Conservation (phyloP, 2,329 filamentous ascomycete species). For the Blastomyces gilchristii region DNA sequence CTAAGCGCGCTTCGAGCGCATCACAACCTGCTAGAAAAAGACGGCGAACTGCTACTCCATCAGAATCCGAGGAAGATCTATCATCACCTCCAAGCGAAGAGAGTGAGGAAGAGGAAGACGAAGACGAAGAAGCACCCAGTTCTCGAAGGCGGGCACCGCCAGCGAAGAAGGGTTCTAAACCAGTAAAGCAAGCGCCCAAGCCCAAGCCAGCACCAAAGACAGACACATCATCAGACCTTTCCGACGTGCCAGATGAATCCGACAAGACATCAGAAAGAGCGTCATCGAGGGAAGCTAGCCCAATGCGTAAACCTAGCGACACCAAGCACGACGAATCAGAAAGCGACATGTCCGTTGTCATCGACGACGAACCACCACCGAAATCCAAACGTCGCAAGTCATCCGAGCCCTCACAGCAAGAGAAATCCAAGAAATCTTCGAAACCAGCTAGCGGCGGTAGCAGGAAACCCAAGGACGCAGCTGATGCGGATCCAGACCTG, state of each 20-base stretch:
- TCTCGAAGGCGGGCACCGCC: slow-evolving; percentile 8
- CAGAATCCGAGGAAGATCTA: slow-evolving; percentile 19
- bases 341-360: slow-evolving; percentile 61
- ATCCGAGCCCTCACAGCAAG: not conserved
- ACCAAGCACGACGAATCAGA: slow-evolving; percentile 44
- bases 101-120: slow-evolving; percentile 18
- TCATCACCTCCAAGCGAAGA: slow-evolving; percentile 13
- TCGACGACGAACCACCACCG: slow-evolving; percentile 59
- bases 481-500: slow-evolving; percentile 51
- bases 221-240: slow-evolving; percentile 9
- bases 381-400: slow-evolving; percentile 16
- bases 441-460: slow-evolving; percentile 12
- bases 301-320: slow-evolving; percentile 27
- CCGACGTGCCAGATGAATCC: slow-evolving; percentile 11
- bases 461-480: slow-evolving; percentile 35
- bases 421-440: slow-evolving; percentile 22
- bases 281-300: slow-evolving; percentile 10
- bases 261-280: slow-evolving; percentile 11
- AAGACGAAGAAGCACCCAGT: slow-evolving; percentile 11
- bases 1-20: slow-evolving; percentile 23
- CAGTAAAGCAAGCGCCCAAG: slow-evolving; percentile 10
- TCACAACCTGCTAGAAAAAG: slow-evolving; percentile 25
- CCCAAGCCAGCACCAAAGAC: not conserved
- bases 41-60: slow-evolving; percentile 24
- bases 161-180: slow-evolving; percentile 8